These are phyloP conservation scores for Neofusicoccum parvum DNA, from an alignment of 2,329 filamentous ascomycete species.

Conservation along the genomic window DNA sequence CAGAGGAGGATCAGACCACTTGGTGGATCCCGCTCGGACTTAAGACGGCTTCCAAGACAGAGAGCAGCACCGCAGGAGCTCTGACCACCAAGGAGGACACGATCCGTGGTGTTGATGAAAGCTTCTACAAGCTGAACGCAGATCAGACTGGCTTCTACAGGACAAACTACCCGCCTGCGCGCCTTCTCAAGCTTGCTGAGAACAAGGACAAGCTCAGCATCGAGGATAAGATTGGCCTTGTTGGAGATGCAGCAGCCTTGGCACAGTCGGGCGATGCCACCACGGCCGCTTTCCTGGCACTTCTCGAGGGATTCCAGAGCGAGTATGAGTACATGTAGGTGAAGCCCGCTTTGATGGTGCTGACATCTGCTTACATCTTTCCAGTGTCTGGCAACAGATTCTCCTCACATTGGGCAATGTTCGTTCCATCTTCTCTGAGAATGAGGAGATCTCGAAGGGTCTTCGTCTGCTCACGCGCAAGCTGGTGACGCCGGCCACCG, in stretches of 20 bases:
- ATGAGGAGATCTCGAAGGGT: conserved; percentile 69
- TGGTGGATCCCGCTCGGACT: conserved; percentile 96
- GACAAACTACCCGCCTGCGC: conserved; percentile 86
- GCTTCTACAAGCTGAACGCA: conserved; percentile 93
- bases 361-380: conserved; percentile 17
- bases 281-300: conserved; percentile 77
- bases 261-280: conserved; percentile 84
- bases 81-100: conserved; percentile 77
- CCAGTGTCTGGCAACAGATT: conserved; percentile 80
- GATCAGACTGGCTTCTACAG: conserved; percentile 88
- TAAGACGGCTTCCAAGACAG: conserved; percentile 66
- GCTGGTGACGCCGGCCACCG: conserved; percentile 73
- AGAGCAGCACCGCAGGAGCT: conserved; percentile 65
- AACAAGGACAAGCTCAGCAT: conserved; percentile 75
- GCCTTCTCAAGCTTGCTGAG: conserved; percentile 77
- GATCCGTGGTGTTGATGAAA: conserved; percentile 71
- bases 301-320: conserved; percentile 79
- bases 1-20: conserved; percentile 85
- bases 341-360: not conserved
- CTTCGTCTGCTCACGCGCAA: conserved; percentile 78
- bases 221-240: conserved; percentile 89
- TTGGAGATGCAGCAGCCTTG: conserved; percentile 86
- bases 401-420: conserved; percentile 74
- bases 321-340: conserved; percentile 77
- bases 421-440: conserved; percentile 81